Conservation (phyloP, 202 grass and related monocot species). For the Cymbopogon flexuosus region DNA sequence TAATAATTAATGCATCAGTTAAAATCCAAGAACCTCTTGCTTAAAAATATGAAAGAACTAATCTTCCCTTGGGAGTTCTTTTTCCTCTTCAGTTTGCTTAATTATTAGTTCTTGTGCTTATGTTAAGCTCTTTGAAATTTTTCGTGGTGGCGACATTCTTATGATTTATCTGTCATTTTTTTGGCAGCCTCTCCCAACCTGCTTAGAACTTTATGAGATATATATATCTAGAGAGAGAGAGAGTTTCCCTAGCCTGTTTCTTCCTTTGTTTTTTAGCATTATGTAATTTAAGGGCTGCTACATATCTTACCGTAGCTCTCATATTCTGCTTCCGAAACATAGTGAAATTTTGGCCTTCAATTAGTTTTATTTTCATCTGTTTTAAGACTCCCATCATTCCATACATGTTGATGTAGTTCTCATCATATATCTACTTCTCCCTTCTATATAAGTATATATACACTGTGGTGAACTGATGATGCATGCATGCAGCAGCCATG, state of each 20-base stretch:
- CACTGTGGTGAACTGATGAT: not conserved
- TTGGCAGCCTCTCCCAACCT: constrained; percentile 8
- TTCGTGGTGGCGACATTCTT: constrained; percentile 43
- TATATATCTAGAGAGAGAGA: not conserved
- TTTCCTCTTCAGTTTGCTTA: not conserved
- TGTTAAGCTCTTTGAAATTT: constrained; percentile 50
- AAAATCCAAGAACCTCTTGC: constrained; percentile 16
- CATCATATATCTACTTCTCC: not conserved
- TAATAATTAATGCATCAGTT: constrained; percentile 46
- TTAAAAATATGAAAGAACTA: constrained; percentile 25
- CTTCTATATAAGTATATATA: not conserved
- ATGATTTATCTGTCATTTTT: not conserved
- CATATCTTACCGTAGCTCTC: not conserved
- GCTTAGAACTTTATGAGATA: constrained; percentile 34
- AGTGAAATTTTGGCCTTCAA: not conserved
- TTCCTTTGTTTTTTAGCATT: not conserved
- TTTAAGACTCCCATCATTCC: not conserved
- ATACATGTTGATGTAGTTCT: not conserved
- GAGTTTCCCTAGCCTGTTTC: not conserved
- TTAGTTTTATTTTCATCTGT: not conserved
- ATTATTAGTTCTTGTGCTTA: constrained; percentile 25
- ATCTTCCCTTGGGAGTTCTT: constrained; percentile 37
- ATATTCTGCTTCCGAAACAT: constrained; percentile 11
- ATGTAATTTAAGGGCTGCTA: constrained; percentile 34
- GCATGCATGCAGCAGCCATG: not conserved